phyloP scores from a whole-genome alignment of 2,329 filamentous ascomycete genomes.

The Paradendryphiella salina region DNA sequence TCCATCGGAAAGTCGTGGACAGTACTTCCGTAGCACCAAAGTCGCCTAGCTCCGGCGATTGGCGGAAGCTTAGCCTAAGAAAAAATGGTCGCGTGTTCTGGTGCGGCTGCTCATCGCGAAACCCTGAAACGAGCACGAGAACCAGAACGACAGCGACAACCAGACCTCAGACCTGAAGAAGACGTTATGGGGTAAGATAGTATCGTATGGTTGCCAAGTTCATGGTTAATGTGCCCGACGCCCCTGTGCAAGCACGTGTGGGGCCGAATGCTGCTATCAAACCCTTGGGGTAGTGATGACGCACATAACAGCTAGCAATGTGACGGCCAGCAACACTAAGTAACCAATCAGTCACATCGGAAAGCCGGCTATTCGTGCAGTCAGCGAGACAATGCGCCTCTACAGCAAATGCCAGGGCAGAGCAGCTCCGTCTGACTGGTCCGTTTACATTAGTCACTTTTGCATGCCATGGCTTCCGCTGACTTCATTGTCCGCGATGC shows the following conservation, averaged over 20 bases:
- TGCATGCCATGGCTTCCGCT: conserved; percentile 14
- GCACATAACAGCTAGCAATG: conserved; percentile 3
- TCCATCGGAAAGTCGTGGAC: too few relatives aligned
- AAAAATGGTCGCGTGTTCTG: not conserved
- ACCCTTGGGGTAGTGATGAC: conserved; percentile 6
- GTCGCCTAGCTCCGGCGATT: conserved; percentile 1
- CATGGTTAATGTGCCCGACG: too few relatives aligned
- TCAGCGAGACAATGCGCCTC: not conserved
- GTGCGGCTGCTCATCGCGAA: too few relatives aligned
- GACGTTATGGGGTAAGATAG: too few relatives aligned
- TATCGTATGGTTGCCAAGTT: too few relatives aligned
- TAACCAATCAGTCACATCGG: conserved; percentile 5
- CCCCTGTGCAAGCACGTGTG: too few relatives aligned
- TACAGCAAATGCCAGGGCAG: not conserved
- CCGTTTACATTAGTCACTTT: conserved; percentile 5
- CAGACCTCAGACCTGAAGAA: too few relatives aligned
- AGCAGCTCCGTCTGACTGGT: conserved; percentile 10
- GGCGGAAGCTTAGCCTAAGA: conserved; percentile 11
- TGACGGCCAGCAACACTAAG: conserved; percentile 2
- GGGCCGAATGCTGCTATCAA: not conserved
- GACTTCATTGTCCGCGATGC: conserved; percentile 9
- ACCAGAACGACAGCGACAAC: not conserved
- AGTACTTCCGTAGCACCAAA: not conserved
- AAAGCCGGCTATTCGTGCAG: conserved; percentile 11
- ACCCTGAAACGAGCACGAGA: too few relatives aligned